Percentiles rank a stretch among this genome's conserved stretches.
Conservation (phyloP, 352 stramenopile species). For the Phytophthora sojae region DNA sequence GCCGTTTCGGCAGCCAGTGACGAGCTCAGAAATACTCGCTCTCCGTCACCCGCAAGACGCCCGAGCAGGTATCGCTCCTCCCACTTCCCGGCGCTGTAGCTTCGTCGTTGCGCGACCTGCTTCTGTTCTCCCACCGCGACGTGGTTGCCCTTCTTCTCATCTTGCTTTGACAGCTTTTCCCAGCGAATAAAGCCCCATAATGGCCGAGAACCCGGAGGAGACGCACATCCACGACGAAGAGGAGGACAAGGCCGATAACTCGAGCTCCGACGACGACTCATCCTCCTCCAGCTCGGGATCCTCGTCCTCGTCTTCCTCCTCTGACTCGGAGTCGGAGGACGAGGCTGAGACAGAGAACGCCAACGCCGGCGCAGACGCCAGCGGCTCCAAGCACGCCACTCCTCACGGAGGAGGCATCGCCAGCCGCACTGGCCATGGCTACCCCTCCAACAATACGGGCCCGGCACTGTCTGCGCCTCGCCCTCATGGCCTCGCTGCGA, state of each 20-base stretch:
- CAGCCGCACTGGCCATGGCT: constrained; percentile 20
- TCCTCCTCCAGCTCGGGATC: constrained; percentile 80
- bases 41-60: constrained; percentile 16
- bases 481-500: constrained; percentile 40
- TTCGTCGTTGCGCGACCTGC: not conserved
- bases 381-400: constrained; percentile 16
- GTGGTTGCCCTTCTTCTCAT: not conserved
- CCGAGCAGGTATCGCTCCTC: not conserved
- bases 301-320: constrained; percentile 76
- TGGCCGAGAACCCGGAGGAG: constrained; percentile 40
- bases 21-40: constrained; percentile 41
- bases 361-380: constrained; percentile 7
- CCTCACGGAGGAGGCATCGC: constrained; percentile 9
- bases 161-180: not conserved
- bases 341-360: constrained; percentile 44
- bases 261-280: constrained; percentile 79
- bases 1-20: constrained; percentile 30
- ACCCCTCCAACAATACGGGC: constrained; percentile 13
- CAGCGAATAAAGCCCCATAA: constrained; percentile 15
- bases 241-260: constrained; percentile 61
- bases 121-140: not conserved
- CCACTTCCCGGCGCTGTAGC: not conserved
- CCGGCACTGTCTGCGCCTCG: constrained; percentile 41
- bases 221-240: constrained; percentile 38
- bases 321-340: constrained; percentile 85